Base-by-base conservation (phyloP, 2,329 filamentous ascomycete species). In the Fusarium kyushuense region DNA sequence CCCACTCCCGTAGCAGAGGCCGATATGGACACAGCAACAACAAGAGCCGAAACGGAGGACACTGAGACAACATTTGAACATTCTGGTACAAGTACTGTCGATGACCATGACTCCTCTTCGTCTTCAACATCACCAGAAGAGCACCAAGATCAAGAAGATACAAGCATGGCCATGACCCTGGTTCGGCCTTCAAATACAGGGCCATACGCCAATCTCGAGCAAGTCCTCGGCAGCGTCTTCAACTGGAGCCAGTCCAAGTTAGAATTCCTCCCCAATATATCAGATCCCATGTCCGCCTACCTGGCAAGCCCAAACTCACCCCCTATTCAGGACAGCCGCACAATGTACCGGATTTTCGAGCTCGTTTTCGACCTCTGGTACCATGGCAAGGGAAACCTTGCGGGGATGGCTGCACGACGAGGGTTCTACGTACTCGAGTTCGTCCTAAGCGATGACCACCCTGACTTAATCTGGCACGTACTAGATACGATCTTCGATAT, bases 311-410 rank as follows among this genome's bases (percentile, higher is more conserved):
- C 77, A 14, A 77, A 77, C 30, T 74, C 72, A 12, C 78, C 78
- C 12, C 78, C 76, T 25, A 77, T 79, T 13, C 76, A 79, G 55
- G 78, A 79, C 54, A 79, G 78, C 49, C 78, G 78, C 32, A 79
- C 78, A 46, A 79, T 79, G 78, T 79, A 79, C 53, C 76, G 78
- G 51, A 79, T 77, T 2, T 79, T 79, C 54, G 78, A 79, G 59
- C 71, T 79, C 17, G 77, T 77, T 23, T 79, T 79, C 46, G 78
- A 79, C 57, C 69, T 79, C 13, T 79, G 77, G 77, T 74, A 69
- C 25, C 72, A 76, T n/a, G 78, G 77, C 4, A 76, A 75, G 46
- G 78, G 78, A 7, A 71, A 76, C 29, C 64, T 79, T 7, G 78
- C 78, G 11, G 78, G 78, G 14, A 75, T 79, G 73, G 78, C 78